A percentile compares a stretch with the other conserved stretches of the same genome.
Conservation (phyloP, 345 rosid genomes). For the Dimocarpus longan region DNA sequence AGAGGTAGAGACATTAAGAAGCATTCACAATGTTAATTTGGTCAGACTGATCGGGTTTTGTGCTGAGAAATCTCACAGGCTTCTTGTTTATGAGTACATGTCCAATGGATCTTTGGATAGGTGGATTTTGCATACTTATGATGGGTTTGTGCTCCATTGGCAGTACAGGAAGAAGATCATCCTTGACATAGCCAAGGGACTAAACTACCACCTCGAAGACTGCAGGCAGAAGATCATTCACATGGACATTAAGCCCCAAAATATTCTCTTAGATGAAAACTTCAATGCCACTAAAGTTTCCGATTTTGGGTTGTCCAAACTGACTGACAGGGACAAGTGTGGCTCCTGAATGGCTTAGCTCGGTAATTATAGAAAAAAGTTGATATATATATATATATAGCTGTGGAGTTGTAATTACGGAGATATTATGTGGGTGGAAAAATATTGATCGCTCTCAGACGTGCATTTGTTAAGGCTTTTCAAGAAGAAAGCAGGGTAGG, state of each 20-base stretch:
- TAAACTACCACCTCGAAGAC: constrained; percentile 38
- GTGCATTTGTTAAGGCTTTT: constrained; percentile 23
- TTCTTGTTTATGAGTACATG: constrained; percentile 39
- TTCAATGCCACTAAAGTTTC: constrained; percentile 31
- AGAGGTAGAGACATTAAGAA: constrained; percentile 33
- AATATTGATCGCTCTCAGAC: constrained; percentile 18
- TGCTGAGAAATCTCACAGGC: constrained; percentile 31
- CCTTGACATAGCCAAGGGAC: constrained; percentile 33
- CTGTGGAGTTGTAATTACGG: constrained; percentile 35
- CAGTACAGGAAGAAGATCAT: constrained; percentile 36
- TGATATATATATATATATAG: constrained; percentile 26
- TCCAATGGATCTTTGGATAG: constrained; percentile 31
- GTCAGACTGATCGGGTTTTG: constrained; percentile 38
- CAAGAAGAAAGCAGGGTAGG: constrained; percentile 22
- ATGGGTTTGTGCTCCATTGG: constrained; percentile 24
- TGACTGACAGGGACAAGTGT: constrained; percentile 23
- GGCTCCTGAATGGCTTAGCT: constrained; percentile 25
- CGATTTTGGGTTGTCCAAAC: constrained; percentile 33
- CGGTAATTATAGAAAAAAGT: constrained; percentile 32
- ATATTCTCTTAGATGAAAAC: constrained; percentile 28
- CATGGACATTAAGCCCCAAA: constrained; percentile 34
- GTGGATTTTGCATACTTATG: constrained; percentile 27
- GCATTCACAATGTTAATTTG: constrained; percentile 39
- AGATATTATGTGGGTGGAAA: constrained; percentile 30
- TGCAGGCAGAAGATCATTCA: constrained; percentile 36